A percentile compares a stretch with the other conserved stretches of the same genome.
phyloP scores from a whole-genome alignment of 768 basidiomycete genomes.

The Crucibulum laeve region DNA sequence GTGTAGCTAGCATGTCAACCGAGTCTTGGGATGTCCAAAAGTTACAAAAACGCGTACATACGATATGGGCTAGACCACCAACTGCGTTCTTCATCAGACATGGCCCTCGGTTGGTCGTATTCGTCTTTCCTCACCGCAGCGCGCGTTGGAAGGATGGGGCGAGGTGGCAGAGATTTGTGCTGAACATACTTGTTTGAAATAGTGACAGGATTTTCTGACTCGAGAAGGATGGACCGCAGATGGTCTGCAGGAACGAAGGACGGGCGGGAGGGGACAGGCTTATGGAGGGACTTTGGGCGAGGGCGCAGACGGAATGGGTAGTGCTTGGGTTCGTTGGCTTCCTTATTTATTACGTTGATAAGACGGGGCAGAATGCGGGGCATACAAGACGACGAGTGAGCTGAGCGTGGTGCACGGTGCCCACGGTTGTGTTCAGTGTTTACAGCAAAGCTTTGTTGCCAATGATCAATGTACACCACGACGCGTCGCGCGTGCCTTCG shows the following conservation, averaged over 20 bases:
- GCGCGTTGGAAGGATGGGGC: slow-evolving; percentile 25
- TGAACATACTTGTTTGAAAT: slow-evolving; percentile 40
- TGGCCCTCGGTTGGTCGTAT: slow-evolving; percentile 43
- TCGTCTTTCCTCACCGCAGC: slow-evolving; percentile 13
- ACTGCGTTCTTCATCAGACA: slow-evolving; percentile 56
- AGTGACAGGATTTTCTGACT: slow-evolving; percentile 50
- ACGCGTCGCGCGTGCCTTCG: no score
- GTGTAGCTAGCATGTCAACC: slow-evolving; percentile 8
- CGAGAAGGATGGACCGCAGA: slow-evolving; percentile 59
- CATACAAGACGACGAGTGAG: slow-evolving; percentile 32
- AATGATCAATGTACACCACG: no score
- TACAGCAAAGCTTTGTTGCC: no score
- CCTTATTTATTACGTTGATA: slow-evolving; percentile 31
- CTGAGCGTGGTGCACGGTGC: not conserved
- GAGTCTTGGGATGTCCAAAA: slow-evolving; percentile 2
- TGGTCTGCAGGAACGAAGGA: slow-evolving; percentile 43
- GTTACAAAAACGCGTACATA: slow-evolving; percentile 25
- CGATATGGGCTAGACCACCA: slow-evolving; percentile 80
- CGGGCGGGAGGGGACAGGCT: slow-evolving; percentile 26
- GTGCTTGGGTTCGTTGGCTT: slow-evolving; percentile 14
- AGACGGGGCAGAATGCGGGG: slow-evolving; percentile 72
- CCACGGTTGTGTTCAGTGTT: no score
- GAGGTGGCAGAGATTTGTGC: slow-evolving; percentile 59
- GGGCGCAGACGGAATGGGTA: slow-evolving; percentile 18
- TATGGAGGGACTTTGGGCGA: slow-evolving; percentile 27